These are phyloP conservation scores for Syzygium aqueum DNA, from an alignment of 345 rosid genomes.

Conservation along the genomic window DNA sequence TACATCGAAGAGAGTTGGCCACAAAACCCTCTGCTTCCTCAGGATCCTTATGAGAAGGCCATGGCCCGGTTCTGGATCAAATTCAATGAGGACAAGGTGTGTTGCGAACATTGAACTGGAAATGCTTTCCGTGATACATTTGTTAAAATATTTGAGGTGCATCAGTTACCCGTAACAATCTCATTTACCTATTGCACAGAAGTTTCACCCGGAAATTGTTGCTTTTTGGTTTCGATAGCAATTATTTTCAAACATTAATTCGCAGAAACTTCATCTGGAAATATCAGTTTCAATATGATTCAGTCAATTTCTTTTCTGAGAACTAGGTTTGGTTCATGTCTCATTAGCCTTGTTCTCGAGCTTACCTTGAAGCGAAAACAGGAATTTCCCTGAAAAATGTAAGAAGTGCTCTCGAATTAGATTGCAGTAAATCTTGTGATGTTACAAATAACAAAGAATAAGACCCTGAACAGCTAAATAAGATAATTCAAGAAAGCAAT, in stretches of 20 bases:
- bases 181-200: neutral
- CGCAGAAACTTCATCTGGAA: neutral
- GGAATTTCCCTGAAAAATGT: neutral
- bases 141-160: neutral
- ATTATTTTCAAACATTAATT: neutral
- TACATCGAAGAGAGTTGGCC: slow-evolving; percentile 30
- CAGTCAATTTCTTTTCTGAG: neutral
- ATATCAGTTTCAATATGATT: neutral
- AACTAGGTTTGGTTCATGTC: neutral
- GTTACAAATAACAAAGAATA: neutral
- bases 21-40: slow-evolving; percentile 13
- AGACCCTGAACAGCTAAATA: neutral
- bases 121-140: neutral
- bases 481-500: neutral
- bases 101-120: neutral
- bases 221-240: neutral
- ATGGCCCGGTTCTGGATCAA: slow-evolving; percentile 20
- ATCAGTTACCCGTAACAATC: neutral
- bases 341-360: neutral
- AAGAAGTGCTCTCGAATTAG: neutral
- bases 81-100: slow-evolving; percentile 22
- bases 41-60: slow-evolving; percentile 16
- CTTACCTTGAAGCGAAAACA: neutral
- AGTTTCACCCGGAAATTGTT: neutral
- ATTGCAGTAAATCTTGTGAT: neutral